Evolutionary conservation across 257 asterid genomes (phyloP).

Genomic region (Solanum lignicaule): DNA sequence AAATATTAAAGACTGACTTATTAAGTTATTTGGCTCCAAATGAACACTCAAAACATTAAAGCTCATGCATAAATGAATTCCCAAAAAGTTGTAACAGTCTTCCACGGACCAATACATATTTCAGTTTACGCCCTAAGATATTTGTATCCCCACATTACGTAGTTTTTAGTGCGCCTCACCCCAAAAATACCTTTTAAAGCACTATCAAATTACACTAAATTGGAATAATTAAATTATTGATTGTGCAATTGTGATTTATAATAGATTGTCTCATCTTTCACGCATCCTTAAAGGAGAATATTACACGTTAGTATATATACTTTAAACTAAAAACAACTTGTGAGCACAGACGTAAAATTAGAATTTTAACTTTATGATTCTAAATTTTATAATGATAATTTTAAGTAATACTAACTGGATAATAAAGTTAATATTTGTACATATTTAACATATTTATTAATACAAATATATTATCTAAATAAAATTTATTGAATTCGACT

Average conservation of each 20-base stretch:
- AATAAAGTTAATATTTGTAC: background rate
- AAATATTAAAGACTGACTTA: too few relatives aligned
- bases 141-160: background rate
- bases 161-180: background rate
- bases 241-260: background rate
- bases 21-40: too few relatives aligned
- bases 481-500: background rate
- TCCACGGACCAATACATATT: too few relatives aligned
- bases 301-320: background rate
- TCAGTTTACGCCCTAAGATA: too few relatives aligned
- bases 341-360: background rate
- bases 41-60: too few relatives aligned
- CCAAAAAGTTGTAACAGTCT: too few relatives aligned
- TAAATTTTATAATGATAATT: background rate
- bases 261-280: background rate
- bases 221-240: background rate
- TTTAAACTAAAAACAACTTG: background rate
- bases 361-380: background rate
- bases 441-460: background rate
- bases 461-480: background rate
- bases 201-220: background rate
- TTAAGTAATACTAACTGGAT: background rate
- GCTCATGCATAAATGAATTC: too few relatives aligned
- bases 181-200: background rate
- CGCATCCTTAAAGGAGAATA: background rate